These are phyloP conservation scores for Erysimum pusillum DNA, from an alignment of 441 rosid genomes.

Conservation along the genomic window DNA sequence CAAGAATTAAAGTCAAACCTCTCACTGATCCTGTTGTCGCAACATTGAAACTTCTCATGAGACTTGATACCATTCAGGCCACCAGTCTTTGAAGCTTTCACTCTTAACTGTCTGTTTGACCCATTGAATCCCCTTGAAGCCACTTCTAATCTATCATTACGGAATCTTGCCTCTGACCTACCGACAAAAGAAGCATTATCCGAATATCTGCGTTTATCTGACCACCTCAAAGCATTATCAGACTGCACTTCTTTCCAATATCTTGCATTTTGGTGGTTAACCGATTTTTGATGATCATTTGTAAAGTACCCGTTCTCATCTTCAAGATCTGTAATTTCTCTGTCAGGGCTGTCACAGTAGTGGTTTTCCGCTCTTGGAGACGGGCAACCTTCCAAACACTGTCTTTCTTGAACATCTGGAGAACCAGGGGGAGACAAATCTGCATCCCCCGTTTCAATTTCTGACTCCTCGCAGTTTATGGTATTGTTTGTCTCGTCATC, in stretches of 20 bases:
- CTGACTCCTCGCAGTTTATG: slow-evolving; percentile 54
- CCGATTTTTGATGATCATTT: slow-evolving; percentile 65
- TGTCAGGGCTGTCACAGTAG: slow-evolving; percentile 59
- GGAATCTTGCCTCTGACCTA: slow-evolving; percentile 69
- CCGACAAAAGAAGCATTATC: slow-evolving; percentile 59
- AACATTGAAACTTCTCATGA: slow-evolving; percentile 66
- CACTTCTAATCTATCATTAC: slow-evolving; percentile 63
- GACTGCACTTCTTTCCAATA: slow-evolving; percentile 65
- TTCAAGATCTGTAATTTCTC: slow-evolving; percentile 56
- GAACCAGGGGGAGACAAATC: slow-evolving; percentile 61
- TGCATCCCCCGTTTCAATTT: slow-evolving; percentile 56
- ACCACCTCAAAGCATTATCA: slow-evolving; percentile 69
- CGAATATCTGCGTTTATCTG: slow-evolving; percentile 67
- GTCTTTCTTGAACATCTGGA: slow-evolving; percentile 56
- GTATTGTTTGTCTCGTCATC: slow-evolving; percentile 59
- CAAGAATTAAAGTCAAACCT: slow-evolving; percentile 71
- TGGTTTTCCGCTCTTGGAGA: slow-evolving; percentile 50
- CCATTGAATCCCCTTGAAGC: slow-evolving; percentile 66
- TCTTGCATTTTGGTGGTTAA: slow-evolving; percentile 62
- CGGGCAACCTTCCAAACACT: slow-evolving; percentile 45
- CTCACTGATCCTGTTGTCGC: slow-evolving; percentile 59
- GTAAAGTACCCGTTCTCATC: slow-evolving; percentile 62
- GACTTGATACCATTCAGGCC: slow-evolving; percentile 63
- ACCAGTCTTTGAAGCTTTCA: slow-evolving; percentile 58
- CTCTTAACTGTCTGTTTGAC: slow-evolving; percentile 60